A percentile compares a stretch with the other conserved stretches of the same genome.
Evolutionary conservation across 1,284 basidiomycete genomes (phyloP).

Genomic region (Xanthoconium separans): DNA sequence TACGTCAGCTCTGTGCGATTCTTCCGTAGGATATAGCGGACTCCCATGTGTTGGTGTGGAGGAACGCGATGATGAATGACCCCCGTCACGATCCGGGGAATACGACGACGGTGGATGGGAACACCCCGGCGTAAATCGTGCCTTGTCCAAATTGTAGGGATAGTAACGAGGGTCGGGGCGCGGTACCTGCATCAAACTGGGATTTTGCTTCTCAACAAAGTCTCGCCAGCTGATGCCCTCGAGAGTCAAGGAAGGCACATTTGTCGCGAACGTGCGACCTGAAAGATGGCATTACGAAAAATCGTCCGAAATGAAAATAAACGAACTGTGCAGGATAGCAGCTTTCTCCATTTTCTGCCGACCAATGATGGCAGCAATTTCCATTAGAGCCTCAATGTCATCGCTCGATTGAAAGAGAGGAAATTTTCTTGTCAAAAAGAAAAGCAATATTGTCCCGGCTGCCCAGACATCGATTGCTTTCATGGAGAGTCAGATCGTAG

Average conservation of each 20-base stretch:
- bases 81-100: constrained; percentile 21
- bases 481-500: constrained; percentile 8
- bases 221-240: constrained; percentile 69
- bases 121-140: constrained; percentile 9
- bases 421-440: constrained; percentile 91
- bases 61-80: constrained; percentile 20
- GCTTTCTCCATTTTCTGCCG: constrained; percentile 81
- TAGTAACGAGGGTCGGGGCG: constrained; percentile 52
- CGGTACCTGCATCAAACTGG: constrained; percentile 60
- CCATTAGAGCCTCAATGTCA: constrained; percentile 94
- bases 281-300: constrained; percentile 11
- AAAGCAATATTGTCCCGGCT: constrained; percentile 88
- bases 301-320: constrained; percentile 6
- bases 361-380: constrained; percentile 90
- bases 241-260: constrained; percentile 72
- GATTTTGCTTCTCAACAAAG: constrained; percentile 78
- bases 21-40: constrained; percentile 29
- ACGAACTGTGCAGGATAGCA: constrained; percentile 88
- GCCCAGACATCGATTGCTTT: constrained; percentile 97
- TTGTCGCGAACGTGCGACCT: constrained; percentile 87
- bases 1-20: constrained; percentile 55
- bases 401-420: constrained; percentile 95
- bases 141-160: constrained; percentile 41
- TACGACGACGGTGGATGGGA: constrained; percentile 38
- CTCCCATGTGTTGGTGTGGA: constrained; percentile 33